These are phyloP conservation scores for Alectoria sarmentosa DNA, from an alignment of 495 filamentous ascomycete species.

Conservation along the genomic window DNA sequence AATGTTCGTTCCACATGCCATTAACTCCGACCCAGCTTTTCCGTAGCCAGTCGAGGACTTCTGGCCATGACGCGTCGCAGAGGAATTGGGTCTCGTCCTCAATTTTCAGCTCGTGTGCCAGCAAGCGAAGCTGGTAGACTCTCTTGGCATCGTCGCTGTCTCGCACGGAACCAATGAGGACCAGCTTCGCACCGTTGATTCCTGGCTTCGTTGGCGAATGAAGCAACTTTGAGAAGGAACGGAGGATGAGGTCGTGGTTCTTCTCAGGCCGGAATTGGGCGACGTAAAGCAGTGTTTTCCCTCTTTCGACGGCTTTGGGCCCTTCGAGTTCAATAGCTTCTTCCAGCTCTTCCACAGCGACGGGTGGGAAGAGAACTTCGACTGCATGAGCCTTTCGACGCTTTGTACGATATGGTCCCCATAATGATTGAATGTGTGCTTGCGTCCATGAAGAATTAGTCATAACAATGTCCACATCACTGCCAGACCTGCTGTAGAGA, in stretches of 20 bases:
- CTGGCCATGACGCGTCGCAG: constrained; percentile 79
- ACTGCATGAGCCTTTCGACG: constrained; percentile 33
- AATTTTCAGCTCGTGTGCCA: constrained; percentile 81
- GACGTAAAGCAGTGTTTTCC: constrained; percentile 76
- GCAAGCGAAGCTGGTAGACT: constrained; percentile 82
- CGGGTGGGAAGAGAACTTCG: constrained; percentile 81
- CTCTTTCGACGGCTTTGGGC: constrained; percentile 57
- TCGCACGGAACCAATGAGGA: constrained; percentile 82
- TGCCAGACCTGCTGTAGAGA: constrained; percentile 74
- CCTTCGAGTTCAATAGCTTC: constrained; percentile 58
- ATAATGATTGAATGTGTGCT: constrained; percentile 70
- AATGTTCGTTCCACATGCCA: constrained; percentile 99
- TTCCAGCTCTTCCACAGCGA: constrained; percentile 76
- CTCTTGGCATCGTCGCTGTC: constrained; percentile 74
- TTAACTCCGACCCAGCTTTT: constrained; percentile 79
- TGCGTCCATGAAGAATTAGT: constrained; percentile 95
- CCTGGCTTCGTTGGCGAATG: constrained; percentile 17
- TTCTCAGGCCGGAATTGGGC: constrained; percentile 97
- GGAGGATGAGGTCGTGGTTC: constrained; percentile 78
- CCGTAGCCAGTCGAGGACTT: constrained; percentile 70
- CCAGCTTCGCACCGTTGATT: constrained; percentile 50
- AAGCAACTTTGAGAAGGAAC: constrained; percentile 72
- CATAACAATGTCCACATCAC: constrained; percentile 84
- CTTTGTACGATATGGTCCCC: constrained; percentile 51
- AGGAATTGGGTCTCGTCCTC: constrained; percentile 79